Conservation (phyloP, 75 land plant species). For the Selaginella moellendorffii region DNA sequence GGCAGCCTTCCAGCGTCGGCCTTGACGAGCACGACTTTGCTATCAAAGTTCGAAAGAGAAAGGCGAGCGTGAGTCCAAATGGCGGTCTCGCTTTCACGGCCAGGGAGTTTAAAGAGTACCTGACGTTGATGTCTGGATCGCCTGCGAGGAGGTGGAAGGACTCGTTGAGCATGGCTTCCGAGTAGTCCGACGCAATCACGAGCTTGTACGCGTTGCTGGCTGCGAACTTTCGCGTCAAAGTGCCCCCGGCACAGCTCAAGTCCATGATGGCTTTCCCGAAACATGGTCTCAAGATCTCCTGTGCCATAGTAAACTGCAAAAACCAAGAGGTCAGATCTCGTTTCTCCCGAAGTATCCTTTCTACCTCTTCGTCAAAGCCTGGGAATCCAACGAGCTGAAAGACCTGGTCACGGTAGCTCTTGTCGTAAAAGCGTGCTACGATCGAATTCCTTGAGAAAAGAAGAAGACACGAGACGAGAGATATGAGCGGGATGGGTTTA, state of each 20-base stretch:
- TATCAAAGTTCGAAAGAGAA: too few species aligned
- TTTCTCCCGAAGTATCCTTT: too few species aligned
- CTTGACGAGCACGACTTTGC: slow-evolving; percentile 54
- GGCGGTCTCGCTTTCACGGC: too few species aligned
- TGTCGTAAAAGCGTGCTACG: background rate
- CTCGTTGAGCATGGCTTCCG: slow-evolving; percentile 70
- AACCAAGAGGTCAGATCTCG: too few species aligned
- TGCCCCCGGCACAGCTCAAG: slow-evolving; percentile 82
- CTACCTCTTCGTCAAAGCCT: slow-evolving; percentile 3
- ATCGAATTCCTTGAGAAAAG: background rate
- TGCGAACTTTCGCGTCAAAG: slow-evolving; percentile 53
- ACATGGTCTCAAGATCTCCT: slow-evolving; percentile 41
- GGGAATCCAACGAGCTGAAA: background rate
- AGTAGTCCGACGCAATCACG: slow-evolving; percentile 73
- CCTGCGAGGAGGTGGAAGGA: slow-evolving; percentile 29
- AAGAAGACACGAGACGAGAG: too few species aligned
- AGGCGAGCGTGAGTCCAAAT: too few species aligned
- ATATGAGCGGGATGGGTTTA: too few species aligned
- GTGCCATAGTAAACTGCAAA: slow-evolving; percentile 70
- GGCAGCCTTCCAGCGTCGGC: slow-evolving; percentile 91
- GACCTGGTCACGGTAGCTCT: background rate
- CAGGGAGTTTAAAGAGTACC: too few species aligned
- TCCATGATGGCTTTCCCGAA: slow-evolving; percentile 57
- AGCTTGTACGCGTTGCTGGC: slow-evolving; percentile 47
- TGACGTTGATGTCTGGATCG: background rate